These are phyloP conservation scores for Suillus occidentalis DNA, from an alignment of 768 basidiomycete species.

Conservation along the genomic window DNA sequence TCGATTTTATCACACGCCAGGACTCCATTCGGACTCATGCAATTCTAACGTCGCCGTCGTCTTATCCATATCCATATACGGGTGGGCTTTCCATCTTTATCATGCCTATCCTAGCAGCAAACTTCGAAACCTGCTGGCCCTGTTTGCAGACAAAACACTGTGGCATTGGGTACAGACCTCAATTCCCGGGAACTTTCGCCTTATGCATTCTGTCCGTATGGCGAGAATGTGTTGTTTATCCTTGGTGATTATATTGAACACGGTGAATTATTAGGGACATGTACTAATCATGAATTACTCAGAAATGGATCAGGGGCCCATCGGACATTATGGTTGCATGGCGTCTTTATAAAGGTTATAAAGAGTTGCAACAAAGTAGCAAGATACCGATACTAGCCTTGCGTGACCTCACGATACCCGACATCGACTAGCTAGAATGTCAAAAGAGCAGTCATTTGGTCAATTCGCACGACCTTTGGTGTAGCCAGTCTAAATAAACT, in stretches of 20 bases:
- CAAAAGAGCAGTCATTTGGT: no score
- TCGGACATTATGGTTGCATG: neutral
- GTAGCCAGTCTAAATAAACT: no score
- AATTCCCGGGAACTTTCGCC: neutral
- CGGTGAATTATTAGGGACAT: neutral
- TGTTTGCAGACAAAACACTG: neutral
- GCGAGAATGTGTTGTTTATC: neutral
- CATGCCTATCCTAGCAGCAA: neutral
- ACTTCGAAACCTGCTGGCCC: neutral
- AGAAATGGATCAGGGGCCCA: neutral
- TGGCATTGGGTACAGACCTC: neutral
- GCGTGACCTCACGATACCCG: no score
- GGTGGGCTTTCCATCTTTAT: neutral
- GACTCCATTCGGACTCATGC: neutral
- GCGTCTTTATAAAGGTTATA: neutral
- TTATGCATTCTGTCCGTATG: neutral
- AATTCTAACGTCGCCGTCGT: neutral
- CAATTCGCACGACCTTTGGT: no score
- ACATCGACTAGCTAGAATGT: no score
- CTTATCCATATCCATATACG: neutral
- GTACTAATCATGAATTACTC: neutral
- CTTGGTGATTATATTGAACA: slow-evolving; percentile 19
- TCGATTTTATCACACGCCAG: neutral
- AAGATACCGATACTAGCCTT: neutral
- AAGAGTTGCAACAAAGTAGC: neutral